Evolutionary conservation across 2,329 filamentous ascomycete species (phyloP).

Genomic region (Nemania serpens): DNA sequence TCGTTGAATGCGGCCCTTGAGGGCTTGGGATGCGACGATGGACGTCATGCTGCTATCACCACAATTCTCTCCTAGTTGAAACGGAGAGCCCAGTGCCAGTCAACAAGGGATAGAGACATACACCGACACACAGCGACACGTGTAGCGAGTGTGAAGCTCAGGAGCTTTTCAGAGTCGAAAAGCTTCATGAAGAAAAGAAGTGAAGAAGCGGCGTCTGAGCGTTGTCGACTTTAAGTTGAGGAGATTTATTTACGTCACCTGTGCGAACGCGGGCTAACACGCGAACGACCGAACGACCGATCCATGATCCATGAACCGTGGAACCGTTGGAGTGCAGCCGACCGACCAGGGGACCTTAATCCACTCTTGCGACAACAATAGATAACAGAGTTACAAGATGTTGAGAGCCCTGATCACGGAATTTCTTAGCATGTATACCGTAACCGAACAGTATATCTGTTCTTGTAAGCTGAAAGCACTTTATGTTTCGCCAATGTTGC

Average conservation of each 20-base stretch:
- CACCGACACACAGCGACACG: neutral
- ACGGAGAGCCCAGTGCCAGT: conserved; percentile 18
- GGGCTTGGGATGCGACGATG: conserved; percentile 68
- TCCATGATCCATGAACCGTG: neutral
- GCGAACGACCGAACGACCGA: conserved; percentile 23
- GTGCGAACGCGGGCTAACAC: neutral
- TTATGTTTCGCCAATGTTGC: neutral
- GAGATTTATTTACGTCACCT: conserved; percentile 12
- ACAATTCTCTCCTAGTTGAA: conserved; percentile 3
- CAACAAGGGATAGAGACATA: conserved; percentile 4
- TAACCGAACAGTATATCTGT: no score
- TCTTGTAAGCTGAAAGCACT: no score
- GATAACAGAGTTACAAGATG: no score
- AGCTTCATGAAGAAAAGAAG: neutral
- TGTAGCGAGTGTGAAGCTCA: conserved; percentile 11
- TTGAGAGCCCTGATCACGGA: no score
- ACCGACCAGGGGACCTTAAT: neutral
- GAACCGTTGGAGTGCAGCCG: no score
- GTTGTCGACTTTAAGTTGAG: neutral
- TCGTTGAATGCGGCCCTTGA: conserved; percentile 75
- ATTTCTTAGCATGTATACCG: no score
- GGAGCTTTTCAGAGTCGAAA: conserved; percentile 18
- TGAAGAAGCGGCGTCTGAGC: conserved; percentile 6
- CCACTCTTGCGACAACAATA: no score
- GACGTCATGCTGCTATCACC: conserved; percentile 49